Evolutionary conservation across 805 yeast genomes (phyloP).

Genomic region (Brettanomyces naardenensis): DNA sequence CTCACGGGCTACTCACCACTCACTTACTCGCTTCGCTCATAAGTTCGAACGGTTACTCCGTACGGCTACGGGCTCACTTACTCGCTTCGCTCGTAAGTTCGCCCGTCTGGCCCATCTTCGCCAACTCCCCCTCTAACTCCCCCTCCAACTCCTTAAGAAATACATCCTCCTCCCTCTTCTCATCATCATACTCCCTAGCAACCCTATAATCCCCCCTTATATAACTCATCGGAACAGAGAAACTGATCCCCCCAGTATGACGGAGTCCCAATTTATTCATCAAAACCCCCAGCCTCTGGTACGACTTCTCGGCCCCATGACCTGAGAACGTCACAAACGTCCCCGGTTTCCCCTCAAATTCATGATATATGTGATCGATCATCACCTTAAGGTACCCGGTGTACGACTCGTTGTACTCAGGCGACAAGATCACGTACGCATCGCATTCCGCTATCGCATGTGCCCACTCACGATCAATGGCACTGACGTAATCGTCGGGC

Average conservation of each 20-base stretch:
- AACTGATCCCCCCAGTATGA: conserved; percentile 3
- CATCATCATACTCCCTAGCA: conserved; percentile 3
- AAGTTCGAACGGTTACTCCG: too few relatives aligned
- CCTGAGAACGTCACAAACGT: conserved; percentile 1
- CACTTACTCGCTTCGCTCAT: too few relatives aligned
- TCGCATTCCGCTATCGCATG: conserved; percentile 1
- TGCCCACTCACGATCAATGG: conserved; percentile 1
- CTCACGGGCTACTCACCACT: too few relatives aligned
- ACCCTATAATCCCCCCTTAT: conserved; percentile 2
- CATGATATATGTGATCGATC: conserved; percentile 8
- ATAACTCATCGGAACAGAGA: conserved; percentile 5
- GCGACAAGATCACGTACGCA: conserved; percentile 7
- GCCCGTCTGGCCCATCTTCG: not conserved
- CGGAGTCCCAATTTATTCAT: conserved; percentile 4
- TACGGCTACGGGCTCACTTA: not conserved
- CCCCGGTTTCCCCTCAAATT: conserved; percentile 6
- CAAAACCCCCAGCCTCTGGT: conserved; percentile 2
- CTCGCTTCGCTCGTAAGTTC: not conserved
- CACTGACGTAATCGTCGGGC: conserved; percentile 1
- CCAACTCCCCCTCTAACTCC: not conserved
- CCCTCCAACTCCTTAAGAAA: conserved; percentile 4
- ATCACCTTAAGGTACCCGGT: conserved; percentile 8
- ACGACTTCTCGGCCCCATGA: conserved; percentile 1
- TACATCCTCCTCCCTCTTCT: conserved; percentile 2
- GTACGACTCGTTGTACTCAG: conserved; percentile 7